Evolutionary conservation across 2,329 filamentous ascomycete genomes (phyloP).

Genomic region (Aspergillus puulaauensis): DNA sequence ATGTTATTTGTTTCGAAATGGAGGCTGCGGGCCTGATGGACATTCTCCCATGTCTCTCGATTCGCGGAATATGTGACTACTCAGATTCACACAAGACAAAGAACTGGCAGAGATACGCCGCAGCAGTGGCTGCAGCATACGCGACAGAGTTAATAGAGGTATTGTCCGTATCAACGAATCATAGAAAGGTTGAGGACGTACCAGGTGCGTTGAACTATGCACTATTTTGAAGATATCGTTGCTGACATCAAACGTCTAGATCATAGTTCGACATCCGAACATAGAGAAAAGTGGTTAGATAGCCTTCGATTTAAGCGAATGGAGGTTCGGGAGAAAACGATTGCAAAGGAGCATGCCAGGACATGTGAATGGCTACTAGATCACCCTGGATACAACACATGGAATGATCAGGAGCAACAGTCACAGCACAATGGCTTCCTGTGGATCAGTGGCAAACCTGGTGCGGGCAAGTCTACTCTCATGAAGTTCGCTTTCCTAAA

Average conservation of each 20-base stretch:
- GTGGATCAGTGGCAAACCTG: slow-evolving; percentile 43
- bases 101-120: slow-evolving; percentile 38
- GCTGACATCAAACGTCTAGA: background rate
- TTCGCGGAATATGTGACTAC: slow-evolving; percentile 46
- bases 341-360: slow-evolving; percentile 36
- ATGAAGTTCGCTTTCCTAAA: slow-evolving; percentile 32
- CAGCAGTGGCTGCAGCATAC: slow-evolving; percentile 28
- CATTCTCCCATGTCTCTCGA: slow-evolving; percentile 34
- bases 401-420: slow-evolving; percentile 32
- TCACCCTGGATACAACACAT: slow-evolving; percentile 35
- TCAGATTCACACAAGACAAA: slow-evolving; percentile 43
- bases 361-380: slow-evolving; percentile 47
- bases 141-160: background rate
- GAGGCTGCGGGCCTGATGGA: slow-evolving; percentile 19
- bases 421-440: slow-evolving; percentile 31
- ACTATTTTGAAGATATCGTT: background rate
- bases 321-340: slow-evolving; percentile 37
- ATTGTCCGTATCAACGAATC: background rate
- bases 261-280: background rate
- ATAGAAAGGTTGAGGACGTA: background rate
- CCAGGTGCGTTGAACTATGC: background rate
- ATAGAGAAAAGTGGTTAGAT: background rate
- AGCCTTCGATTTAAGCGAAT: slow-evolving; percentile 38
- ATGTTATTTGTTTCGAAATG: slow-evolving; percentile 32
- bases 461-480: slow-evolving; percentile 40